phyloP scores from a whole-genome alignment of 129 eudicot genomes.

The Erigeron canadensis region DNA sequence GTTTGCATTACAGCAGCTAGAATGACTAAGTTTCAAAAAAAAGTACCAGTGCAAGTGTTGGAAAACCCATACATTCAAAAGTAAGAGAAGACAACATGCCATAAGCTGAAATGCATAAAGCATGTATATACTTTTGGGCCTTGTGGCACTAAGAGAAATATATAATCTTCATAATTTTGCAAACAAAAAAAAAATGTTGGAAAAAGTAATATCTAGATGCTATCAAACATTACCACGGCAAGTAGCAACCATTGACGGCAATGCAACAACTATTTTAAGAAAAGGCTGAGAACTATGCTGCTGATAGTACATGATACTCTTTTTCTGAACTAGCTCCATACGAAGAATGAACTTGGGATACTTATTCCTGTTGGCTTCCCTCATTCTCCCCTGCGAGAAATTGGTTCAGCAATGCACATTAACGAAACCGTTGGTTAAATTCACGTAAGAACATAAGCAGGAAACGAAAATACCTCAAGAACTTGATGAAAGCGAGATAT shows the following conservation, averaged over 20 bases:
- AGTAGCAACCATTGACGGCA: constrained; percentile 94
- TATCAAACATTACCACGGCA: constrained; percentile 69
- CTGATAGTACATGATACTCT: constrained; percentile 95
- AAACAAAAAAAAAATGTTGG: constrained; percentile 17
- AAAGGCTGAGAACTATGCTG: constrained; percentile 77
- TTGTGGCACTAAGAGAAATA: not conserved
- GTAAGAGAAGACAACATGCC: not conserved
- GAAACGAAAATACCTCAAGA: constrained; percentile 66
- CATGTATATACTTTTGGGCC: not conserved
- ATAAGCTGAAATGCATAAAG: constrained; percentile 10
- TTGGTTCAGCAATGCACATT: constrained; percentile 1
- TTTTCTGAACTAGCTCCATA: constrained; percentile 76
- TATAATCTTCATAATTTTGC: not conserved
- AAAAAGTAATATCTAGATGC: not conserved
- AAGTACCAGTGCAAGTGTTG: not conserved
- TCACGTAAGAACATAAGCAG: not conserved
- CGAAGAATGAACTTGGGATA: constrained; percentile 68
- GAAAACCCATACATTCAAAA: not conserved
- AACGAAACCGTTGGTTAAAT: not conserved
- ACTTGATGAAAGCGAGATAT: constrained; percentile 73
- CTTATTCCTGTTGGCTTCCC: constrained; percentile 69
- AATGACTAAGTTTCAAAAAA: not conserved
- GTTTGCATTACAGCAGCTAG: not conserved
- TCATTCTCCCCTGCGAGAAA: constrained; percentile 83
- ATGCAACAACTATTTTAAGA: constrained; percentile 86